Base-by-base conservation (phyloP, 2,329 filamentous ascomycete species). In the Kalaharituber pfeilii region DNA sequence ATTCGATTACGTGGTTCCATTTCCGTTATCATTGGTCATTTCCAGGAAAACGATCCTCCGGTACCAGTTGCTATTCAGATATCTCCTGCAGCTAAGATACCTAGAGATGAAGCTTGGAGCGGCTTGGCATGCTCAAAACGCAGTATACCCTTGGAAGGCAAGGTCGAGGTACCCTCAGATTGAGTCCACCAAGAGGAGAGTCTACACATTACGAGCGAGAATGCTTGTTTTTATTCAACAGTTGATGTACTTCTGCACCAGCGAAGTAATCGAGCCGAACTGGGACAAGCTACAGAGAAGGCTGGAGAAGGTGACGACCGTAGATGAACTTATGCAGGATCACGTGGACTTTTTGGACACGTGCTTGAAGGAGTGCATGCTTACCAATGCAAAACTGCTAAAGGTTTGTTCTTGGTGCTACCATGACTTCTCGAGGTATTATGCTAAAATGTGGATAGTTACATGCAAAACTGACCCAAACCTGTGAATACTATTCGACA, bases 211-310 rank as follows among this genome's bases (percentile, higher is more conserved):
- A 55, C 79, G 91, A 29, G 86, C 88, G 2, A 79, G 91, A 49
- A 98, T 98, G 91, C 74, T 96, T 7, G 86, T 94, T 7, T 98
- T 96, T 65, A 86, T 96, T 1, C 91, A 98, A 68, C 91, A 98
- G 67, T 74, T 96, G 33, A 76, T 95, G 5, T 98, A 96, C 69
- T 98, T 94, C 67, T 96, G 87, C 69, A 96, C 91, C 0, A 81
- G 86, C 1, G 91, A 98, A 69, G 91, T 98, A 53, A 93, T 98
- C 53, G 91, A 98, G 68, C 91, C 89, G 2, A 96, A 96, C 68
- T 98, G 91, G 91, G 80, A 86, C 61, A 83, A 81, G 49, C 79
- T 98, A 8, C 63, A 63, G 53, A 59, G 59, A 45, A 56, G 61
- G 29, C 52, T 64, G 7, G 61, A 57, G 6, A 70, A 75, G 54